Evolutionary conservation across 2,329 filamentous ascomycete genomes (phyloP), one percentile per base, ranked within the genome.

Genomic region (Arthroderma sp.): DNA sequence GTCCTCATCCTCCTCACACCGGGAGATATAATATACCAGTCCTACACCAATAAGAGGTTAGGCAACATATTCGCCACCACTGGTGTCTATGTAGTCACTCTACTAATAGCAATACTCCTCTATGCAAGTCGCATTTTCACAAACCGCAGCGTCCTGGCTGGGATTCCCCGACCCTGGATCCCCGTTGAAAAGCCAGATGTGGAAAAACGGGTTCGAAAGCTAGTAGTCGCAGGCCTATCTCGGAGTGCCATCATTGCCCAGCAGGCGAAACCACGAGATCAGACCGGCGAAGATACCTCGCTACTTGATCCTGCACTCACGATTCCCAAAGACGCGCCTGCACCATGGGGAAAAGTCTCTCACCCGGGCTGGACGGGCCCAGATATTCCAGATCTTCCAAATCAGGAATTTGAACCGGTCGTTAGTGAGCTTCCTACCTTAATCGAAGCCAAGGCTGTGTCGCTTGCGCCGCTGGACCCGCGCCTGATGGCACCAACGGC

Each of bases 381-480:
- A 4, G 74, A 76, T 29, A 82, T 78, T 1, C 68, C 75, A 6
- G 83, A 91, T 57, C 66, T 91, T 11, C 80, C 86, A 4, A 78
- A 86, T 56, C 66, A 96, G n/a, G 80, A 93, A 51, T 96, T 94
- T 62, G 74, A 73, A 54, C 78, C 79, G 1, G 86, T 98, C 27
- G 71, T 95, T 11, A 73, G 75, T 33, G 89, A 96, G 63, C 71
- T 98, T 27, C 86, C 88, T 1, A 82, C 93, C 58, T 72, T 96
- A 29, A 84, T 96, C 50, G 89, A 96, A 67, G 89, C 86, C 6
- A 89, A 89, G 61, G 89, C 87, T 1, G 78, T 95, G n/a, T 87
- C 85, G 0, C 74, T 94, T 33, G 86, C 83, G 0, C 86, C 81
- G 29, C 68, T 71, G 0, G 71, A 74, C 51, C 69, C 72, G 3